Evolutionary conservation across 176 grass and related monocot species (phyloP).

Genomic region (Aegilops umbellulata): DNA sequence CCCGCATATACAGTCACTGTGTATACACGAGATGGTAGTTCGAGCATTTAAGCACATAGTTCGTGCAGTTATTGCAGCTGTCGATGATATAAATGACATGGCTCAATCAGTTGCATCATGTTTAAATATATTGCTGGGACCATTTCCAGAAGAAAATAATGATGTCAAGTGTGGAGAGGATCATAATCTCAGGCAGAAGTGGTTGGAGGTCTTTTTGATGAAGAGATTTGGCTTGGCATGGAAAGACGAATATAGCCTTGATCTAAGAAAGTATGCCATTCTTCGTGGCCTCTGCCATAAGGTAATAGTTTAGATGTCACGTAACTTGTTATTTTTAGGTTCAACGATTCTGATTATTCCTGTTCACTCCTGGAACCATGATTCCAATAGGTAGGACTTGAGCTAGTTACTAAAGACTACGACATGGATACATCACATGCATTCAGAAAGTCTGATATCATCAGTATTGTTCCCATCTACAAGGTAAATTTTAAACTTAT

Average conservation of each 20-base stretch:
- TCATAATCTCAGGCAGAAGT: slow-evolving; percentile 72
- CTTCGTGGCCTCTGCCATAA: slow-evolving; percentile 97
- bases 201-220: slow-evolving; percentile 73
- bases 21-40: slow-evolving; percentile 98
- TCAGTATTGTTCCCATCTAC: slow-evolving; percentile 91
- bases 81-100: slow-evolving; percentile 72
- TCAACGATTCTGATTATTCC: slow-evolving; percentile 14
- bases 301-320: slow-evolving; percentile 39
- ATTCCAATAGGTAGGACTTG: slow-evolving; percentile 82
- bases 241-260: slow-evolving; percentile 71
- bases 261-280: slow-evolving; percentile 94
- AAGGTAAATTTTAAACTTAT: slow-evolving; percentile 66
- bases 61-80: slow-evolving; percentile 75
- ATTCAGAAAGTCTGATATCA: slow-evolving; percentile 81
- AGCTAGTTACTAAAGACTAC: slow-evolving; percentile 90
- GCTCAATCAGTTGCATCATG: slow-evolving; percentile 68
- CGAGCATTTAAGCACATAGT: slow-evolving; percentile 97
- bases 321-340: slow-evolving; percentile 17
- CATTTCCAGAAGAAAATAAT: slow-evolving; percentile 56
- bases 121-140: slow-evolving; percentile 89
- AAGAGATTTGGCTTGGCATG: slow-evolving; percentile 87
- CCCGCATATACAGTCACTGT: slow-evolving; percentile 93
- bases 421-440: slow-evolving; percentile 75
- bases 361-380: slow-evolving; percentile 33
- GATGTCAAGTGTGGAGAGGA: slow-evolving; percentile 38